Conservation (phyloP, 805 yeast genomes). For the Kluyveromyces lactis region DNA sequence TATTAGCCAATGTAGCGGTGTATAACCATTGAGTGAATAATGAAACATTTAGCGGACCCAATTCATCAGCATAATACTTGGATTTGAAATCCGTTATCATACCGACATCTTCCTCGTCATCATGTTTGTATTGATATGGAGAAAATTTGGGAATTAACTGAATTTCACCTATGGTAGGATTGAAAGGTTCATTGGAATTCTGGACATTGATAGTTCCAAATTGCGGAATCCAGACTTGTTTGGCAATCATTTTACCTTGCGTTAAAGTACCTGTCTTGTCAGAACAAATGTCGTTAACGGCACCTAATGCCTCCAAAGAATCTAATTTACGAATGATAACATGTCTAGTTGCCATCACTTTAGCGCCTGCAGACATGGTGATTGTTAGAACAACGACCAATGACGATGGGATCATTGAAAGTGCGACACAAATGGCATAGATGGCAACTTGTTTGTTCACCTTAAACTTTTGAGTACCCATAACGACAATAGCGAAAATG, state of each 20-base stretch:
- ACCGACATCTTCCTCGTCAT: constrained; percentile 25
- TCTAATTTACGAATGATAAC: constrained; percentile 93
- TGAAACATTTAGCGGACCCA: constrained; percentile 15
- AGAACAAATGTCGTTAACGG: constrained; percentile 86
- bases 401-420: constrained; percentile 98
- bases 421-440: constrained; percentile 89
- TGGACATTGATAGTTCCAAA: constrained; percentile 59
- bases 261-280: constrained; percentile 91
- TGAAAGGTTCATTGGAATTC: constrained; percentile 67
- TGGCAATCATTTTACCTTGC: constrained; percentile 84
- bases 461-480: constrained; percentile 70
- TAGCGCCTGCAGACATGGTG: constrained; percentile 90
- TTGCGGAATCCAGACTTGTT: constrained; percentile 74
- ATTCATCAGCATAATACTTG: constrained; percentile 9
- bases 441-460: constrained; percentile 80
- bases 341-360: constrained; percentile 88
- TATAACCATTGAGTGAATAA: constrained; percentile 44
- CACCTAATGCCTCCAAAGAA: constrained; percentile 91
- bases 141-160: constrained; percentile 64
- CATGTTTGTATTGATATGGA: constrained; percentile 29
- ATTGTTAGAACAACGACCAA: constrained; percentile 96
- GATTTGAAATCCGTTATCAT: constrained; percentile 20
- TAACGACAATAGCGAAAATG: constrained; percentile 75
- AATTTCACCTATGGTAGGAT: constrained; percentile 92
- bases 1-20: constrained; percentile 71